Percentiles rank a stretch among this genome's conserved stretches.
Conservation (phyloP, 345 rosid genomes). For the Nephelium lappaceum region DNA sequence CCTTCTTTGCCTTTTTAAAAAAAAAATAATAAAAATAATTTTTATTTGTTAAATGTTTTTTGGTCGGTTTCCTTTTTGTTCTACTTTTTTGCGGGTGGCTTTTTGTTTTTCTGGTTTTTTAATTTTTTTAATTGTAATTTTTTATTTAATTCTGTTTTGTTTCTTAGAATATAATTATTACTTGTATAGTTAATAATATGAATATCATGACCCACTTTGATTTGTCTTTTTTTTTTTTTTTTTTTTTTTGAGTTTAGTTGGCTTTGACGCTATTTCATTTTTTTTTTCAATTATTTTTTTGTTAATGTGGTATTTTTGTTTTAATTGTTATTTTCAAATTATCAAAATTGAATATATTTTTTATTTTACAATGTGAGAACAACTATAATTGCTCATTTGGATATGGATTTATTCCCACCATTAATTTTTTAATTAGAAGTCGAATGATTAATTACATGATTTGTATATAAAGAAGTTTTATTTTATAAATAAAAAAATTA, state of each 20-base stretch:
- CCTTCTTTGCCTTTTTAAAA: background rate
- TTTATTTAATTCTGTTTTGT: background rate
- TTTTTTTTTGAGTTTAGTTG: background rate
- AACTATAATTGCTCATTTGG: no score
- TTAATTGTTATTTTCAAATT: background rate
- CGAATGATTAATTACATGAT: no score
- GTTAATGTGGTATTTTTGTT: background rate
- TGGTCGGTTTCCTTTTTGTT: conserved; percentile 8
- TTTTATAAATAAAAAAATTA: no score
- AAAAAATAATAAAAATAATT: background rate
- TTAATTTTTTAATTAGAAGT: no score
- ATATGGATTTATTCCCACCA: no score
- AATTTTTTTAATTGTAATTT: background rate
- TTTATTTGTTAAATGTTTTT: background rate
- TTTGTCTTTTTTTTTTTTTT: background rate
- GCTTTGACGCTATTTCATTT: background rate
- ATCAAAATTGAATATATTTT: background rate
- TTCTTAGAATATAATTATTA: background rate
- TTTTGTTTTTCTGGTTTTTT: background rate
- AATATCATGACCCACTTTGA: background rate
- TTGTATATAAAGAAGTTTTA: no score
- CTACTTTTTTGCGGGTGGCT: background rate
- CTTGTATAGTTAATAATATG: conserved; percentile 6
- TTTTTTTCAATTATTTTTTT: background rate
- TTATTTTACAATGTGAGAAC: no score